These are phyloP conservation scores for Neodidymelliopsis sp. DNA, from an alignment of 2,329 filamentous ascomycete species.

Conservation along the genomic window DNA sequence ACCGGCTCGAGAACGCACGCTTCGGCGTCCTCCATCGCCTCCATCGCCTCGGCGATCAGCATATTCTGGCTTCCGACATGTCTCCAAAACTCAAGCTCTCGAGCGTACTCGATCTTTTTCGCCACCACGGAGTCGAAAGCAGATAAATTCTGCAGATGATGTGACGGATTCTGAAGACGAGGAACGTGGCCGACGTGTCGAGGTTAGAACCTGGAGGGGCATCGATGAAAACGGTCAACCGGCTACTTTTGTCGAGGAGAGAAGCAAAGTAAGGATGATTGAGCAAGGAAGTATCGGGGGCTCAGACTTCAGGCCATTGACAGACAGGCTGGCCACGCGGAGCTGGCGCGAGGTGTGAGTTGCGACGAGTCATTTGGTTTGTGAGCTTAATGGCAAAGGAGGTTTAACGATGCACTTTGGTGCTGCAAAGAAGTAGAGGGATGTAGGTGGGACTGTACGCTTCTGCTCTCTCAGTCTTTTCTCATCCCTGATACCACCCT, in stretches of 20 bases:
- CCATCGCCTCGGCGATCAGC: conserved; percentile 9
- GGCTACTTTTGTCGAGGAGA: conserved; percentile 38
- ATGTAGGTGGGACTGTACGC: too few relatives aligned
- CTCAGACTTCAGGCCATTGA: conserved; percentile 14
- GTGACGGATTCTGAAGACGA: conserved; percentile 39
- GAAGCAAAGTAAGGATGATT: conserved; percentile 13
- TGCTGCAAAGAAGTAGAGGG: too few relatives aligned
- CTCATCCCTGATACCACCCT: too few relatives aligned
- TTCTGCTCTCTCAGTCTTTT: too few relatives aligned
- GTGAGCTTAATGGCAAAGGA: too few relatives aligned
- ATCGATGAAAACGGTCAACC: conserved; percentile 40
- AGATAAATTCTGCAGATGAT: conserved; percentile 28
- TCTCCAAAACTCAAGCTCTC: conserved; percentile 15
- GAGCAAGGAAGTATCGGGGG: conserved; percentile 7
- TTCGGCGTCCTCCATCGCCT: conserved; percentile 10
- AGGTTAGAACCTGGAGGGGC: conserved; percentile 35
- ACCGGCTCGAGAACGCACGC: conserved; percentile 8
- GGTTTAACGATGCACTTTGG: too few relatives aligned
- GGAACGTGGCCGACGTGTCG: conserved; percentile 21
- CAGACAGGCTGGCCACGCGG: conserved; percentile 8
- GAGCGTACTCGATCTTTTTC: conserved; percentile 17
- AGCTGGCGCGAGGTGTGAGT: conserved; percentile 17
- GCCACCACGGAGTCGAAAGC: conserved; percentile 16
- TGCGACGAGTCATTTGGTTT: too few relatives aligned
- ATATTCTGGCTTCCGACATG: conserved; percentile 24